phyloP scores from a whole-genome alignment of 148 eudicot genomes.

The Vaccinium corymbosum region DNA sequence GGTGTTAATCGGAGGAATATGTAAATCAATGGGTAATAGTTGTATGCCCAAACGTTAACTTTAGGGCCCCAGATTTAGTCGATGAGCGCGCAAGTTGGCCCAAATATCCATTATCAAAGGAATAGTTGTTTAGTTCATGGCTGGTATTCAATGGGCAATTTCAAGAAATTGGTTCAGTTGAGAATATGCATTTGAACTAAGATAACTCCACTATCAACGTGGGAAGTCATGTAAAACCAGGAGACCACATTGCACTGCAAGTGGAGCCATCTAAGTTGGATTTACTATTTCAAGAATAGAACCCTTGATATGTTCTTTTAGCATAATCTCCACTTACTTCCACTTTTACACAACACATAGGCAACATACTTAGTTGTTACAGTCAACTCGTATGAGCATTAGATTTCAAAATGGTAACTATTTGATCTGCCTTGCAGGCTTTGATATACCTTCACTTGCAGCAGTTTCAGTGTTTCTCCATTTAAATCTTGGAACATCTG shows the following conservation, averaged over 20 bases:
- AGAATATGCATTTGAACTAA: background rate
- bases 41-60: no score
- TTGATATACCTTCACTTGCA: constrained; percentile 23
- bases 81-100: no score
- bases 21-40: no score
- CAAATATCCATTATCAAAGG: no score
- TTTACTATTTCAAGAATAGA: background rate
- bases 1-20: no score
- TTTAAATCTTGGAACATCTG: constrained; percentile 15
- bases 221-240: background rate
- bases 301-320: background rate
- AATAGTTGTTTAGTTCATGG: background rate
- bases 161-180: background rate
- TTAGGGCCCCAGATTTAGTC: no score
- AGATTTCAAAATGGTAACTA: background rate
- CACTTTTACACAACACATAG: background rate
- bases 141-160: background rate
- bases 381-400: background rate
- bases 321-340: background rate
- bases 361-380: background rate
- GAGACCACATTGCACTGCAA: background rate
- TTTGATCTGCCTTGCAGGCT: constrained; percentile 9
- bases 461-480: constrained; percentile 23
- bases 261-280: background rate
- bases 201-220: background rate